Evolutionary conservation across 2,329 filamentous ascomycete genomes (phyloP).

Genomic region (Mariannaea sp.): DNA sequence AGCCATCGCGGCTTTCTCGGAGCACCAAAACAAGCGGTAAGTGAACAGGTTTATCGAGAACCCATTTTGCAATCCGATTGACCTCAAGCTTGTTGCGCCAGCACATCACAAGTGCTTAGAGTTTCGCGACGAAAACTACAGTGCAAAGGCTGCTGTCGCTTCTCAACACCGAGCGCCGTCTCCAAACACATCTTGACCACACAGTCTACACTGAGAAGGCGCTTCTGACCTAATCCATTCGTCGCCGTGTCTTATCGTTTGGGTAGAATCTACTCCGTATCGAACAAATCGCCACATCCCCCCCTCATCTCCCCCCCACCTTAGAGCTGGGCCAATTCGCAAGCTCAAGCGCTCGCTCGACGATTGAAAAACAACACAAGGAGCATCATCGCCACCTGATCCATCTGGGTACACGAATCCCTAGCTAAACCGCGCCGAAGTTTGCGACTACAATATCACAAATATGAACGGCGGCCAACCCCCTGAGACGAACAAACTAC

Average conservation of each 20-base stretch:
- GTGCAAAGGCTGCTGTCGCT: constrained; percentile 25
- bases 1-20: constrained; percentile 15
- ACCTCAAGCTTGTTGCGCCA: constrained; percentile 27
- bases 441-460: constrained; percentile 17
- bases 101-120: constrained; percentile 30
- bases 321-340: constrained; percentile 18
- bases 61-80: constrained; percentile 23
- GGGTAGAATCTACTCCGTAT: constrained; percentile 24
- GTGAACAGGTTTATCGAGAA: constrained; percentile 21
- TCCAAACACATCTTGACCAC: constrained; percentile 13
- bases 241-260: not conserved
- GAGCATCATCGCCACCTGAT: constrained; percentile 8
- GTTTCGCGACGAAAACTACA: constrained; percentile 28
- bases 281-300: constrained; percentile 14
- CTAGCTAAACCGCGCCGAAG: constrained; percentile 9
- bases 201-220: not conserved
- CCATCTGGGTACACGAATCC: not conserved
- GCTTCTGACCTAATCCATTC: not conserved
- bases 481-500: constrained; percentile 40
- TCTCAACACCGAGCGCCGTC: constrained; percentile 2
- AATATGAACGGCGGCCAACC: constrained; percentile 39
- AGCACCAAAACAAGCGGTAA: constrained; percentile 17
- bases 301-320: constrained; percentile 28
- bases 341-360: constrained; percentile 5
- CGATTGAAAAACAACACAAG: constrained; percentile 15